A percentile compares a stretch with the other conserved stretches of the same genome.
Evolutionary conservation across 176 grass and related monocot species (phyloP).

Genomic region (Oryza glumipatula): DNA sequence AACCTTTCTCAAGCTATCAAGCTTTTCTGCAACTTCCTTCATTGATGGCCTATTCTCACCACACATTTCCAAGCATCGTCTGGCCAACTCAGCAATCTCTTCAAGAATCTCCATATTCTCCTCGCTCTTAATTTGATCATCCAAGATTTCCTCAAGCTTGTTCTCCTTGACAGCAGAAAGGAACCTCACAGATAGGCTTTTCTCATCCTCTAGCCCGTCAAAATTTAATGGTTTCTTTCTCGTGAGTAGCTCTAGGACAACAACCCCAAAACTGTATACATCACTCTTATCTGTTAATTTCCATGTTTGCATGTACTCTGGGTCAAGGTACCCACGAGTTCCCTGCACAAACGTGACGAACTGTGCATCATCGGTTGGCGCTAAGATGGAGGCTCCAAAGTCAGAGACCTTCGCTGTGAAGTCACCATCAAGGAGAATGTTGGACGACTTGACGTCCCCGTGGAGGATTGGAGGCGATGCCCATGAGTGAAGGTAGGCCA

Average conservation of each 20-base stretch:
- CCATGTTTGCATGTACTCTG: constrained; percentile 45
- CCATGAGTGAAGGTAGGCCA: no score
- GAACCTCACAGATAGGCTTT: constrained; percentile 4
- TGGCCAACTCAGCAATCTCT: constrained; percentile 27
- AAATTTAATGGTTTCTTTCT: constrained; percentile 2
- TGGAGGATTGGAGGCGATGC: no score
- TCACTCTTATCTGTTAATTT: constrained; percentile 31
- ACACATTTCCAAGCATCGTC: neutral
- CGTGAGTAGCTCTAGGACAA: constrained; percentile 26
- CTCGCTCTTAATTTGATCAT: neutral
- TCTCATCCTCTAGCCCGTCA: neutral
- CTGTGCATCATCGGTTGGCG: constrained; percentile 25
- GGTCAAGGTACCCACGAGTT: constrained; percentile 48
- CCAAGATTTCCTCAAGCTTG: neutral
- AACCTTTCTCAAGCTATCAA: neutral
- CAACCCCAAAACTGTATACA: constrained; percentile 34
- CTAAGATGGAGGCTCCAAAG: constrained; percentile 39
- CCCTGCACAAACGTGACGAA: constrained; percentile 45
- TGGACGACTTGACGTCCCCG: no score
- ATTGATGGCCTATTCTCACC: neutral
- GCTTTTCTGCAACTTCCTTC: neutral
- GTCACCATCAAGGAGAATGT: neutral
- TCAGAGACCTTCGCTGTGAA: constrained; percentile 22
- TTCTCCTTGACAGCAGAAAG: neutral
- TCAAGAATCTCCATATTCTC: neutral